A percentile compares a stretch with the other conserved stretches of the same genome.
Conservation (phyloP, 2,329 filamentous ascomycete genomes). For the Botrytis tulipae region DNA sequence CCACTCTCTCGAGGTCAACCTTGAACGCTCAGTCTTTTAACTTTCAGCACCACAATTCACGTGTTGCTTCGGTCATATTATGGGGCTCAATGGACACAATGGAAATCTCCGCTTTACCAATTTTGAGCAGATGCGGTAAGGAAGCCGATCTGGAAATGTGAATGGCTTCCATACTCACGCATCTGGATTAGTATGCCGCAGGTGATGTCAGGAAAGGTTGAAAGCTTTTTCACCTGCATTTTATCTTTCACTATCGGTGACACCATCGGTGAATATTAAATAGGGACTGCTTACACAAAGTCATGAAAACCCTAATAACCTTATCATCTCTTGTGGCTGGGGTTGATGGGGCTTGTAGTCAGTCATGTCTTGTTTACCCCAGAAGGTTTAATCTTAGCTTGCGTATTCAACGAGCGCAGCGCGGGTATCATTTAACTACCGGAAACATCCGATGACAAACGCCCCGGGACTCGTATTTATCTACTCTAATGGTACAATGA, state of each 20-base stretch:
- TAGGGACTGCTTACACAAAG: neutral
- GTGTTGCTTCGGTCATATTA: constrained; percentile 13
- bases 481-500: neutral
- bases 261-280: neutral
- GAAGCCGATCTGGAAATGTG: neutral
- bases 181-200: neutral
- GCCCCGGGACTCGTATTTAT: neutral
- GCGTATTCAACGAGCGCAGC: neutral
- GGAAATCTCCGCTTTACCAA: neutral
- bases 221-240: neutral
- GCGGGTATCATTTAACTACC: neutral
- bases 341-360: neutral
- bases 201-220: neutral
- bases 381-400: constrained; percentile 2
- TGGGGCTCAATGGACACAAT: neutral
- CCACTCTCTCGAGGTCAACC: neutral
- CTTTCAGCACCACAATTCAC: neutral
- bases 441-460: neutral
- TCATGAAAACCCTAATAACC: neutral
- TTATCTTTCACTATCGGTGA: neutral
- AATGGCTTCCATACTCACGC: neutral
- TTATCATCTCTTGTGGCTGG: neutral
- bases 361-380: neutral
- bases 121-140: neutral
- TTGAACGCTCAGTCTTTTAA: constrained; percentile 3